phyloP scores from a whole-genome alignment of 75 land plant species.

The Pseudotsuga menziesii region DNA sequence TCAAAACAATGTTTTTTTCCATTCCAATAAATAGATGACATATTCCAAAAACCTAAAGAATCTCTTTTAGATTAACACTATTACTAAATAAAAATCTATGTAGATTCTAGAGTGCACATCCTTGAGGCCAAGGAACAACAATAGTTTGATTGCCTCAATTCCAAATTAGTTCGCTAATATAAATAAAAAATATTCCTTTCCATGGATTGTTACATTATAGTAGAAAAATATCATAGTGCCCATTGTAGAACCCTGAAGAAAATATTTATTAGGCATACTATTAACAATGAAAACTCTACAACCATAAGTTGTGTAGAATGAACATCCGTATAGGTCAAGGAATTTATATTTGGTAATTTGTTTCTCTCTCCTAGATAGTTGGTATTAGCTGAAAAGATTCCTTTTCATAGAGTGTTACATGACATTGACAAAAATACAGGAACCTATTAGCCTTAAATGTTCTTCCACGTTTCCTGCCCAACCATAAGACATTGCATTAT shows the following conservation, averaged over 20 bases:
- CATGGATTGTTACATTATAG: background rate
- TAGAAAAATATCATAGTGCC: background rate
- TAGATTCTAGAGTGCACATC: background rate
- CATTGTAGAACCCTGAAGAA: background rate
- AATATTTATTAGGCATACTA: background rate
- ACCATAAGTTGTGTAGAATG: too few relatives aligned
- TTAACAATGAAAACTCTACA: background rate
- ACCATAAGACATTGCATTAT: background rate
- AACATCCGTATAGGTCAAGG: background rate
- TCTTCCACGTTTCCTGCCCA: background rate
- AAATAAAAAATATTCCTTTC: background rate
- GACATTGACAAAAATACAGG: background rate
- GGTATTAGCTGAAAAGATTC: background rate
- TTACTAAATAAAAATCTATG: background rate
- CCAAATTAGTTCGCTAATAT: background rate
- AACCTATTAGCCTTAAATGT: background rate
- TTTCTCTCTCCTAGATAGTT: background rate
- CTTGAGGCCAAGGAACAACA: background rate
- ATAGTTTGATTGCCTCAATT: too few relatives aligned
- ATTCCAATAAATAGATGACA: background rate
- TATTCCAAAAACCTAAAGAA: background rate
- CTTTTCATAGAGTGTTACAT: background rate
- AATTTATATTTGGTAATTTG: background rate
- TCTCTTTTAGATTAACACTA: background rate
- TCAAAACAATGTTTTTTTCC: background rate